A percentile compares a stretch with the other conserved stretches of the same genome.
Evolutionary conservation across 2,329 filamentous ascomycete species (phyloP).

Genomic region (Fusarium piperis): DNA sequence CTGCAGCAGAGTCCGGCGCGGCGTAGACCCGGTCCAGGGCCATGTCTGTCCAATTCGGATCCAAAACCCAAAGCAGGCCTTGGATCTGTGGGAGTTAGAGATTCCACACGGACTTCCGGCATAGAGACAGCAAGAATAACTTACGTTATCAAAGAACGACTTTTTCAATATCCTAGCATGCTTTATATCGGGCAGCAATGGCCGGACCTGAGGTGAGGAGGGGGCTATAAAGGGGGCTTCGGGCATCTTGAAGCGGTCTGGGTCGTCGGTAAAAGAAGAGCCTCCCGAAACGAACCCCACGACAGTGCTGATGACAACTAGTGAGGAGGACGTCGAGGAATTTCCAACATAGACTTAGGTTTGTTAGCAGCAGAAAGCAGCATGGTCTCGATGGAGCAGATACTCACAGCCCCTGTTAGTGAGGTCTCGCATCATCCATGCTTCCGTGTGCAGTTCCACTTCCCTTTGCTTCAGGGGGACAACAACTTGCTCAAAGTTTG

Average conservation of each 20-base stretch:
- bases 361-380: constrained; percentile 25
- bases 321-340: constrained; percentile 68
- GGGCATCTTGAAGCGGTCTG: constrained; percentile 65
- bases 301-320: constrained; percentile 69
- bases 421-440: constrained; percentile 68
- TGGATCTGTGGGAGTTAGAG: constrained; percentile 56
- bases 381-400: not conserved
- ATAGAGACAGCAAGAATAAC: constrained; percentile 17
- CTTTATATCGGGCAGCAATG: constrained; percentile 60
- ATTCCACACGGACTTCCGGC: not conserved
- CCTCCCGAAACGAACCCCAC: constrained; percentile 64
- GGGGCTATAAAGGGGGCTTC: constrained; percentile 63
- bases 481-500: not conserved
- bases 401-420: constrained; percentile 65
- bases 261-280: constrained; percentile 67
- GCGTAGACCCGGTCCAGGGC: constrained; percentile 58
- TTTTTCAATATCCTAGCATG: constrained; percentile 57
- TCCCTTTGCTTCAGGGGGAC: constrained; percentile 58
- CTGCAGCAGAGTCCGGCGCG: constrained; percentile 48
- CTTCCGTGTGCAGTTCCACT: constrained; percentile 62
- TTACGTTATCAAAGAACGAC: constrained; percentile 70
- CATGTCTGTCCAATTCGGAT: constrained; percentile 62
- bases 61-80: constrained; percentile 69
- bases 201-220: not conserved
- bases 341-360: constrained; percentile 68